Base-by-base conservation (phyloP, 352 stramenopile genomes). In the Plasmopara halstedii region DNA sequence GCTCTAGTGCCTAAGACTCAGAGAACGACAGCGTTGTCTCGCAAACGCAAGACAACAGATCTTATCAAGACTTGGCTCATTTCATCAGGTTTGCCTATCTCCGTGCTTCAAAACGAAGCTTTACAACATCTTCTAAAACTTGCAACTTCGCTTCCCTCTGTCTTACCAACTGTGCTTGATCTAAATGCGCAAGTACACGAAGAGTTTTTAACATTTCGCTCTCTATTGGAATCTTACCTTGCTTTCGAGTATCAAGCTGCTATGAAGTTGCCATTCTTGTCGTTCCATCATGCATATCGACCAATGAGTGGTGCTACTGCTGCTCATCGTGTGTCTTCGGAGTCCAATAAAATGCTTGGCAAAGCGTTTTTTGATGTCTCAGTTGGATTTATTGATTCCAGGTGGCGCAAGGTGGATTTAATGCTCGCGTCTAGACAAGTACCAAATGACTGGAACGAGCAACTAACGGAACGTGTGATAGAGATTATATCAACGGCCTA, bases 381-480 rank as follows among this genome's bases (percentile, higher is more conserved):
- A 7, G n/a, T 58, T 21, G 37, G 45, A 15, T 62, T 71, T 11
- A 58, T 71, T 37, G 58, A 71, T 29, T 62, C 58, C 2, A 34
- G 65, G 18, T 71, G 62, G 62, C 57, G 46, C 6, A 36, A 25
- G 22, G 50, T 71, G n/a, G 53, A 62, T 11, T 35, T 71, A 17
- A 36, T 62, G 14, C 39, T 71, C 4, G 45, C 40, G 11, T 45
- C 39, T 3, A 64, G 65, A 21, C 38, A 46, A 31, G 37, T 67
- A n/a, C 27, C 36, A 3, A 43, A 33, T 19, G 23, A 19, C 19
- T 62, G 45, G 49, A 32, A 51, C 17, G 34, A 68, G 18, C 41
- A 57, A 45, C 25, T 52, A 6, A 50, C 43, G 14, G 40, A 58
- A 37, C 36, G 64, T 15, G 50, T 61, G 36, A 45, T 23, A 2